Evolutionary conservation across 805 yeast genomes (phyloP).

Genomic region (Ogataea chonburiensis): DNA sequence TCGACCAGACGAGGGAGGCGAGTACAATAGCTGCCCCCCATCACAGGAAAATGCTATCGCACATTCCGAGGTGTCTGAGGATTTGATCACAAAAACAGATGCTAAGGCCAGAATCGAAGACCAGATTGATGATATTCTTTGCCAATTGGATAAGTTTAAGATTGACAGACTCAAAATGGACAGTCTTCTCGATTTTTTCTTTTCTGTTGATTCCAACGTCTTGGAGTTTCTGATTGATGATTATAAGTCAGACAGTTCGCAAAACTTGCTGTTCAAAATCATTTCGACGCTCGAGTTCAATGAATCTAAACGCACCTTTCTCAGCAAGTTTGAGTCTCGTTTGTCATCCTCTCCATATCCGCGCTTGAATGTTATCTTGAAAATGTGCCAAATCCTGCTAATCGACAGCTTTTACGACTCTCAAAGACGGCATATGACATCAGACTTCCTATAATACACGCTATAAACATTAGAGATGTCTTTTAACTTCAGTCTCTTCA

Average conservation of each 20-base stretch:
- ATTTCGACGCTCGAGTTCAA: slow-evolving; percentile 21
- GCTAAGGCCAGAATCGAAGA: background rate
- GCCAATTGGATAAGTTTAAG: slow-evolving; percentile 9
- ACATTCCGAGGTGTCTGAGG: background rate
- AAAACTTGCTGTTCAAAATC: slow-evolving; percentile 17
- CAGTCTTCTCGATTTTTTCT: slow-evolving; percentile 14
- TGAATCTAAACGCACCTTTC: slow-evolving; percentile 25
- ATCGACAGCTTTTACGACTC: slow-evolving; percentile 18
- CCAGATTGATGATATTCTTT: slow-evolving; percentile 4
- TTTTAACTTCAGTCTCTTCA: slow-evolving; percentile 61
- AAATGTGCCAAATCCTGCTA: slow-evolving; percentile 5
- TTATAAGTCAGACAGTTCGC: slow-evolving; percentile 1
- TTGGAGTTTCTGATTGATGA: slow-evolving; percentile 13
- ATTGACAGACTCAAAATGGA: slow-evolving; percentile 25
- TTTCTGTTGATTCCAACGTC: slow-evolving; percentile 4
- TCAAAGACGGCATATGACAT: slow-evolving; percentile 11
- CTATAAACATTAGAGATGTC: slow-evolving; percentile 41
- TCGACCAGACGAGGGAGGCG: slow-evolving; percentile 1
- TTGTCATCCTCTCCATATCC: background rate
- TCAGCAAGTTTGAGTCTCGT: slow-evolving; percentile 11
- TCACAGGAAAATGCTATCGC: background rate
- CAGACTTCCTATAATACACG: slow-evolving; percentile 4
- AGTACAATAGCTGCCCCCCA: background rate
- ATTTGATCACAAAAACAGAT: background rate
- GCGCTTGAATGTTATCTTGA: slow-evolving; percentile 1